Evolutionary conservation across 768 basidiomycete species (phyloP).

Genomic region (Sporobolomyces roseus): DNA sequence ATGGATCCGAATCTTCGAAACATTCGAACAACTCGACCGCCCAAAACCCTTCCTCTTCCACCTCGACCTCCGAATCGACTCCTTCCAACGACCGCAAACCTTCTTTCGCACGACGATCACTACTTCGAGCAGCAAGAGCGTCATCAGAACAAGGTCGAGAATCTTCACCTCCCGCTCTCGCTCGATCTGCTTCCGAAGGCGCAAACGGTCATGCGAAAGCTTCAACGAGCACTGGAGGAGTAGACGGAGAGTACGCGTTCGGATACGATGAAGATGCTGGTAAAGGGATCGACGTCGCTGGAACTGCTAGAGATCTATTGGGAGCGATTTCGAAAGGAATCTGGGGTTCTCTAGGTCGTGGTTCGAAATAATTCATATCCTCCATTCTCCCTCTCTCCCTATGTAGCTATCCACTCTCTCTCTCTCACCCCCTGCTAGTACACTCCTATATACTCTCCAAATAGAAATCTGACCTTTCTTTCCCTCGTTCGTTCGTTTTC

Average conservation of each 20-base stretch:
- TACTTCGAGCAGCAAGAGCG: slow-evolving; percentile 33
- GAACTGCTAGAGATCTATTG: slow-evolving; percentile 35
- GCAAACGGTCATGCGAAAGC: not conserved
- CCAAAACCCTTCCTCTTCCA: not conserved
- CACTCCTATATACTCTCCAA: not conserved
- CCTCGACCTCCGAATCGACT: not conserved
- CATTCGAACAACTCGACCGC: not conserved
- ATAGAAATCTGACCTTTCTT: not conserved
- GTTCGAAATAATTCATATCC: not conserved
- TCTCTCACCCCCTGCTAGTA: not conserved
- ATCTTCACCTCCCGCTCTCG: slow-evolving; percentile 5
- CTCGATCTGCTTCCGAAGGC: not conserved
- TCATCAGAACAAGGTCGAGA: slow-evolving; percentile 17
- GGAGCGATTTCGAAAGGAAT: slow-evolving; percentile 37
- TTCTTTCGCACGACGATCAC: slow-evolving; percentile 29
- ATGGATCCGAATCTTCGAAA: slow-evolving; percentile 4
- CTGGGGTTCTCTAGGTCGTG: slow-evolving; percentile 26
- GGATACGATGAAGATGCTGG: slow-evolving; percentile 30
- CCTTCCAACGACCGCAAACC: slow-evolving; percentile 5
- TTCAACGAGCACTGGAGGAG: too few relatives aligned
- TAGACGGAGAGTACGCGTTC: slow-evolving; percentile 16
- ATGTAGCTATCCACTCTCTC: not conserved
- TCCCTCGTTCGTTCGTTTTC: not conserved
- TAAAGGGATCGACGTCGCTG: slow-evolving; percentile 29
- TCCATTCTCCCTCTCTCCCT: not conserved